Evolutionary conservation across 805 yeast genomes (phyloP).

Genomic region (Danielia reshetovae): DNA sequence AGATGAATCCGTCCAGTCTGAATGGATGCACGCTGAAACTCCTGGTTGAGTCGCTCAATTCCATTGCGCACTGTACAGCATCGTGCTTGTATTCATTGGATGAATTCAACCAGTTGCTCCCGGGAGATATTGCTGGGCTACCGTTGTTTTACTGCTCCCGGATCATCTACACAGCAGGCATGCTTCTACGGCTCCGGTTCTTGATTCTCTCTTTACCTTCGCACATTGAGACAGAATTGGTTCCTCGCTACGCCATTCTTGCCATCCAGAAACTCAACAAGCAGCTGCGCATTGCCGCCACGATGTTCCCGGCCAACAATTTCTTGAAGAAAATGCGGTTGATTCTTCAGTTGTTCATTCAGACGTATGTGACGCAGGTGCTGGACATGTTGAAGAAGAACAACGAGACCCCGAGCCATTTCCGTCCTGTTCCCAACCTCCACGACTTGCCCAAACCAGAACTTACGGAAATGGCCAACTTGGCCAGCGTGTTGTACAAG

Average conservation of each 20-base stretch:
- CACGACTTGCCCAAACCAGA: constrained; percentile 13
- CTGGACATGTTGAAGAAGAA: constrained; percentile 25
- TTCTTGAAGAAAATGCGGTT: constrained; percentile 51
- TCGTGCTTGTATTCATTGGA: constrained; percentile 51
- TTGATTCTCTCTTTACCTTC: constrained; percentile 51
- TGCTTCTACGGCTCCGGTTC: constrained; percentile 54
- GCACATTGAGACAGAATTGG: constrained; percentile 38
- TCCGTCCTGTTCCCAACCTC: background rate
- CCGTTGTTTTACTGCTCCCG: constrained; percentile 58
- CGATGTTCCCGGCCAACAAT: constrained; percentile 36
- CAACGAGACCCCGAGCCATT: constrained; percentile 14
- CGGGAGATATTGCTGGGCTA: constrained; percentile 47
- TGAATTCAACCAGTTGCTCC: constrained; percentile 42
- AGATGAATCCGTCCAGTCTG: constrained; percentile 4
- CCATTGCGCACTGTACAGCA: constrained; percentile 49
- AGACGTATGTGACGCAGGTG: constrained; percentile 58
- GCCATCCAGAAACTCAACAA: constrained; percentile 27
- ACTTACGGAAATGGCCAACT: constrained; percentile 17
- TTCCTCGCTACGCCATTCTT: constrained; percentile 44
- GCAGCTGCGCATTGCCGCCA: constrained; percentile 27
- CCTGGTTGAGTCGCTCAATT: constrained; percentile 29
- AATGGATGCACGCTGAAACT: constrained; percentile 14
- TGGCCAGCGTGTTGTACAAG: constrained; percentile 7
- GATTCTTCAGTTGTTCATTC: constrained; percentile 55
- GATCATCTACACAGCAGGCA: constrained; percentile 62